phyloP scores from a whole-genome alignment of 2,329 filamentous ascomycete species.

The Bipolaris gigantea region DNA sequence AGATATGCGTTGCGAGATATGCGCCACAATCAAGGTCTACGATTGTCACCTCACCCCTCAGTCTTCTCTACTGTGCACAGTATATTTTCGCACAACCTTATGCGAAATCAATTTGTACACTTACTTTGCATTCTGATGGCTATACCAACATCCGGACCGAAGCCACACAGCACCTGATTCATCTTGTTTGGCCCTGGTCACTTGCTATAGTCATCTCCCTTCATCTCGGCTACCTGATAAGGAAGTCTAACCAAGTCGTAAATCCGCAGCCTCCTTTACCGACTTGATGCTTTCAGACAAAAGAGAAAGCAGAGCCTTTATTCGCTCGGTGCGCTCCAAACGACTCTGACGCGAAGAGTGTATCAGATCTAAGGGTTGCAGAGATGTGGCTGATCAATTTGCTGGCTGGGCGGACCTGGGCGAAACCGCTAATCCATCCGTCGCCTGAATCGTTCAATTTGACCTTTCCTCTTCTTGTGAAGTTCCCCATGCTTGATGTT shows the following conservation, averaged over 20 bases:
- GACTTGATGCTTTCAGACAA: conserved; percentile 43
- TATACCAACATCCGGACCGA: conserved; percentile 33
- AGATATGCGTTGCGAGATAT: background rate
- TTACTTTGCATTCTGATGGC: conserved; percentile 22
- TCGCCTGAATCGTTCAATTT: no score
- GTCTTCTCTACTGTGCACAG: background rate
- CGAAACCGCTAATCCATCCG: no score
- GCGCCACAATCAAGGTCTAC: background rate
- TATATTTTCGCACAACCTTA: background rate
- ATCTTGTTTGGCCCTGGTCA: conserved; percentile 35
- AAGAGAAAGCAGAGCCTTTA: conserved; percentile 43
- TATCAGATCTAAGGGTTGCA: conserved; percentile 44
- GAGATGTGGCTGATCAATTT: conserved; percentile 36
- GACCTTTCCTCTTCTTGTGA: no score
- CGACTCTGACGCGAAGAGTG: conserved; percentile 44
- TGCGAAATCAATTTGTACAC: background rate
- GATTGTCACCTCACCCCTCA: background rate
- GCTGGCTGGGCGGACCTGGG: no score
- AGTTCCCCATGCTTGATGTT: no score
- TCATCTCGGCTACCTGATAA: conserved; percentile 25
- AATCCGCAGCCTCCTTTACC: conserved; percentile 45
- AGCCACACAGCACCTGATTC: conserved; percentile 30
- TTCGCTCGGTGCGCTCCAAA: conserved; percentile 41
- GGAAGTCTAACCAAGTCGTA: conserved; percentile 36
- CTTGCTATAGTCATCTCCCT: conserved; percentile 7